A percentile compares a stretch with the other conserved stretches of the same genome.
These are phyloP conservation scores for Begonia fuchsioides DNA, from an alignment of 306 rosid genomes.

Conservation along the genomic window DNA sequence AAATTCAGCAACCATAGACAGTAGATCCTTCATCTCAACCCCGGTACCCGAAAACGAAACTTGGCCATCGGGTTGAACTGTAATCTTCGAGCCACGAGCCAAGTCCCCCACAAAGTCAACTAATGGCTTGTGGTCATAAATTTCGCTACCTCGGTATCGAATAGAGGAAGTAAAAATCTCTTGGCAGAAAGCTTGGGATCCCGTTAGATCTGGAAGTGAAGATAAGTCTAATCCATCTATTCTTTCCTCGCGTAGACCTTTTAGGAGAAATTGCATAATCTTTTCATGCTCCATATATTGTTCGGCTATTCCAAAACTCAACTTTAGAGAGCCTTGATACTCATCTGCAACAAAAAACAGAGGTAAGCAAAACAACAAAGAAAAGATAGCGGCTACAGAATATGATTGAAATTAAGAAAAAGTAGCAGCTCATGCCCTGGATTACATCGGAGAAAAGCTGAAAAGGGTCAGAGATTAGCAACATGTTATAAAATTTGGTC, in stretches of 20 bases:
- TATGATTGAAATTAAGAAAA: too few relatives aligned
- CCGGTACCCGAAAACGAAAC: constrained; percentile 40
- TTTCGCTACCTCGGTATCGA: constrained; percentile 32
- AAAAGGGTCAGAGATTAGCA: too few relatives aligned
- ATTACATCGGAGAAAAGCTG: too few relatives aligned
- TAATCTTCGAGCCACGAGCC: constrained; percentile 38
- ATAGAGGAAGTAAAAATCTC: constrained; percentile 30
- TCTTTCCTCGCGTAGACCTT: constrained; percentile 35
- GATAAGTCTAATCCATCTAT: constrained; percentile 29
- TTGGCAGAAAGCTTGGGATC: constrained; percentile 24
- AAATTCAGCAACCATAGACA: constrained; percentile 55
- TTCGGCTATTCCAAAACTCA: constrained; percentile 54
- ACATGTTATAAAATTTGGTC: too few relatives aligned
- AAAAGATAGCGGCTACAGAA: too few relatives aligned
- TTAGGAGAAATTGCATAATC: constrained; percentile 35
- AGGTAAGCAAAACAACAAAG: too few relatives aligned
- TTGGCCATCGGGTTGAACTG: constrained; percentile 52
- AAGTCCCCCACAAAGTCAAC: constrained; percentile 44
- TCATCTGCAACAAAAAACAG: constrained; percentile 27
- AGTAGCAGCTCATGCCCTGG: too few relatives aligned
- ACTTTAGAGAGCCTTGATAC: constrained; percentile 27
- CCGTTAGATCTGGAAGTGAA: constrained; percentile 31
- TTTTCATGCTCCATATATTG: constrained; percentile 41
- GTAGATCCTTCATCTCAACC: constrained; percentile 58
- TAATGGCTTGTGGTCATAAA: constrained; percentile 32